Evolutionary conservation across 129 eudicot genomes (phyloP).

Genomic region (sunflower (Helianthus annuus)): HanXRQr2.0-SUNRISE NC_035441.2:73217923-73218422

Average conservation of each 20-base stretch:
- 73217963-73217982: conserved; percentile 57
- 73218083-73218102: conserved; percentile 89
- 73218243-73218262: neutral
- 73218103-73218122: conserved; percentile 59
- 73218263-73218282: neutral
- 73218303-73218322: conserved; percentile 16
- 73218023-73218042: neutral
- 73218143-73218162: conserved; percentile 80
- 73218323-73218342: conserved; percentile 35
- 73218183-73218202: conserved; percentile 74
- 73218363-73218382: neutral
- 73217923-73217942: neutral
- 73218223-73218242: conserved; percentile 23
- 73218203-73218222: conserved; percentile 79
- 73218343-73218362: neutral
- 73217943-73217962: conserved; percentile 58
- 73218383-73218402: conserved; percentile 2
- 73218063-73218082: neutral
- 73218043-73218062: neutral
- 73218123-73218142: conserved; percentile 54
- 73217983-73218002: conserved; percentile 87
- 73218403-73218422: neutral
- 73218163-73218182: conserved; percentile 62
- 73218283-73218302: neutral
- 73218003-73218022: conserved; percentile 48